Conservation (phyloP, 2,329 filamentous ascomycete species). For the Fusarium sp. region DNA sequence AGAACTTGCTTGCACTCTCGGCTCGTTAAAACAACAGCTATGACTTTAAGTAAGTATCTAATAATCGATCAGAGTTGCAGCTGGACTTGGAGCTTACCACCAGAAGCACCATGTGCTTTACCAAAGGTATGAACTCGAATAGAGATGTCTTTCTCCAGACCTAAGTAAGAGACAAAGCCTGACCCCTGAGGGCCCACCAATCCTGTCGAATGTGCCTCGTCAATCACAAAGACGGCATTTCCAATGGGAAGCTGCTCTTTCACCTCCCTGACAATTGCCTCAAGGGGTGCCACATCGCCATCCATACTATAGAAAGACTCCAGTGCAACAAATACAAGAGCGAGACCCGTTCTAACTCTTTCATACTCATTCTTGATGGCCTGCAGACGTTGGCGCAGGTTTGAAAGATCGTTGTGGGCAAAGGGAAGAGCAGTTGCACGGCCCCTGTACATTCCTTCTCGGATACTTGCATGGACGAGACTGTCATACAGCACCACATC, state of each 20-base stretch:
- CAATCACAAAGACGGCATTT: neutral
- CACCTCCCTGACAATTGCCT: neutral
- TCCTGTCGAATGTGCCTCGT: neutral
- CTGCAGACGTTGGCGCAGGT: neutral
- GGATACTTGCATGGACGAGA: neutral
- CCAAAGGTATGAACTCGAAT: slow-evolving; percentile 1
- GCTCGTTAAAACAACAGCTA: neutral
- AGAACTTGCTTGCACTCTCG: neutral
- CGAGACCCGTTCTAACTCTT: neutral
- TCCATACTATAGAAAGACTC: slow-evolving; percentile 2
- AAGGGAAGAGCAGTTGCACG: neutral
- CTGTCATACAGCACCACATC: neutral
- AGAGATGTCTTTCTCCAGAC: neutral
- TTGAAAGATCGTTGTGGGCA: neutral
- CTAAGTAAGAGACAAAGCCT: neutral
- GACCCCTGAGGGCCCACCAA: neutral
- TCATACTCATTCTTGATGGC: neutral
- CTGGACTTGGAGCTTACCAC: neutral
- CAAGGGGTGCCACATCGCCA: neutral
- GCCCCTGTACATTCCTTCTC: neutral
- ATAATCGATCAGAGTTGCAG: fast-evolving
- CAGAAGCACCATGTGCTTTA: slow-evolving; percentile 1
- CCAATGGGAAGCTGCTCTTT: neutral
- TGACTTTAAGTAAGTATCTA: neutral
- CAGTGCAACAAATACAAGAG: neutral